Evolutionary conservation across 2,329 filamentous ascomycete genomes (phyloP).

Genomic region (Neobulgaria alba): DNA sequence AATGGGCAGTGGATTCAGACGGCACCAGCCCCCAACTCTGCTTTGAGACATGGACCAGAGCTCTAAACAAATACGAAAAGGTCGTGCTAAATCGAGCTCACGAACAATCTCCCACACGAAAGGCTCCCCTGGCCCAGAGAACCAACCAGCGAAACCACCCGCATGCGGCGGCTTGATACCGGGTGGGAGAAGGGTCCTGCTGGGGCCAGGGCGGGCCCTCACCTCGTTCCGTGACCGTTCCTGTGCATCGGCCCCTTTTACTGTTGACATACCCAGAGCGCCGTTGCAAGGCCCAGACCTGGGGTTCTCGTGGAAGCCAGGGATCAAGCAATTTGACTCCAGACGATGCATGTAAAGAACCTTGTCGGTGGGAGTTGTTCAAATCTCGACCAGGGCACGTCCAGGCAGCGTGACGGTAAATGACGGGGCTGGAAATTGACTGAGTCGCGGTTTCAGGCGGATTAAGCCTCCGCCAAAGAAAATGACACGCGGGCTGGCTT

Average conservation of each 20-base stretch:
- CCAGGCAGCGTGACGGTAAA: constrained; percentile 6
- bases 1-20: constrained; percentile 3
- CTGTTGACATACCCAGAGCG: background rate
- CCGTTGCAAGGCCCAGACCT: constrained; percentile 10
- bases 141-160: no score
- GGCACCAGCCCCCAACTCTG: constrained; percentile 6
- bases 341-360: constrained; percentile 14
- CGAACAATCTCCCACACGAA: no score
- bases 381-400: constrained; percentile 10
- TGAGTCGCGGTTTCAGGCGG: constrained; percentile 13
- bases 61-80: no score
- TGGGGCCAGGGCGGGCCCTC: constrained; percentile 6
- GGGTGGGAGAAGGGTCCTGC: constrained; percentile 4
- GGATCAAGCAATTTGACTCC: constrained; percentile 16
- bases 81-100: no score
- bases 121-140: no score
- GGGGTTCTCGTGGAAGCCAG: constrained; percentile 19
- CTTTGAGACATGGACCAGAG: constrained; percentile 2
- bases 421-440: constrained; percentile 17
- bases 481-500: no score
- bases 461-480: no score
- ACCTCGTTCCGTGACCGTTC: constrained; percentile 11
- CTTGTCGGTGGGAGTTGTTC: constrained; percentile 14
- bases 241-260: background rate
- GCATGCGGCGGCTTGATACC: background rate